These are phyloP conservation scores for Magnusiomyces suaveolens DNA, from an alignment of 1,139 yeast genomes.

Conservation along the genomic window DNA sequence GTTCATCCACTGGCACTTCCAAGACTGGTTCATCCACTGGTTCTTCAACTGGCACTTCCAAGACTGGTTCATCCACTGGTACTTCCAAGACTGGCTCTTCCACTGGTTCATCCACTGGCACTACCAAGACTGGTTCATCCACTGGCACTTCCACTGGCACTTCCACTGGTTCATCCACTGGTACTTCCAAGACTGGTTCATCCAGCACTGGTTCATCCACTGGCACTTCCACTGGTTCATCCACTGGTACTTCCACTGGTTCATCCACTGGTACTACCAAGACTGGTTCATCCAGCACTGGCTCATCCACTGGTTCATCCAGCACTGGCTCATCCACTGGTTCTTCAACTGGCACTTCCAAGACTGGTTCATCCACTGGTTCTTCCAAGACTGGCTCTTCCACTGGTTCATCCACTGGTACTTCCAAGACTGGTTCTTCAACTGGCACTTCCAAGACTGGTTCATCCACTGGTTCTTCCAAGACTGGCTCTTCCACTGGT, in stretches of 20 bases:
- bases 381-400: background rate
- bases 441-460: background rate
- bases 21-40: background rate
- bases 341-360: background rate
- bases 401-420: background rate
- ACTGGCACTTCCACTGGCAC: background rate
- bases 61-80: background rate
- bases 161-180: background rate
- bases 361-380: background rate
- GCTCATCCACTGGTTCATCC: background rate
- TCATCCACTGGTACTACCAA: background rate
- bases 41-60: background rate
- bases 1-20: background rate
- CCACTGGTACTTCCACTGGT: background rate
- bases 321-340: background rate
- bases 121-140: background rate
- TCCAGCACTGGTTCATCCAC: background rate
- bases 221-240: background rate
- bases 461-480: conserved; percentile 1
- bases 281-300: background rate
- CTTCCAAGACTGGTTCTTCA: background rate
- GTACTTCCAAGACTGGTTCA: background rate
- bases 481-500: background rate
- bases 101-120: background rate
- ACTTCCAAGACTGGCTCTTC: background rate